Base-by-base conservation (phyloP, 2,329 filamentous ascomycete genomes). In the Helotiales sp. region DNA sequence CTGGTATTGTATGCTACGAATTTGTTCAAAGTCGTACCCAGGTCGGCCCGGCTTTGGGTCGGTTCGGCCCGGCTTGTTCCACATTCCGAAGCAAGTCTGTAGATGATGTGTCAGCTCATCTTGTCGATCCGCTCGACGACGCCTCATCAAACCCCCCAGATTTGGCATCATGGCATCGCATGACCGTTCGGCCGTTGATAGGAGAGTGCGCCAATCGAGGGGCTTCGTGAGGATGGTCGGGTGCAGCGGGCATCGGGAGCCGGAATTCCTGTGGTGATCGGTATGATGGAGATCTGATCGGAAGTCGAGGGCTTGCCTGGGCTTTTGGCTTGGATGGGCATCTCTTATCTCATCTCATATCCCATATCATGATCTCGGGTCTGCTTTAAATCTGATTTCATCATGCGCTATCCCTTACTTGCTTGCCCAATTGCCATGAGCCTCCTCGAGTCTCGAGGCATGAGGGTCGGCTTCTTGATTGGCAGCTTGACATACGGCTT, bases 41-140 rank as follows among this genome's bases (percentile, higher is more conserved):
- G 13, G 8, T 24, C 54, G 32, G 32, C 54, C 20, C 30, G 11
- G 54, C 54, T 40, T 24, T 22, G n/a, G n/a, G 30, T 57, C 20
- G 32, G 30, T 17, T 57, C 54, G 54, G 54, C 8, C 28, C 52
- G 52, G 50, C 17, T 8, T 55, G 13, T 37, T 55, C n/a, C 8
- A 11, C 32, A 24, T 45, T n/a, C n/a, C 17, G 40, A 45, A n/a
- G 6, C 30, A 32, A 37, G 3, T 57, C 17, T 11, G 17, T 22
- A n/a, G 52, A 32, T 54, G 30, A 40, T 57, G 54, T 57, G 32
- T 57, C 54, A 57, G 54, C n/a, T 24, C 20, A 34, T 57, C n/a
- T 37, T 20, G 52, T 37, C 52, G 30, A 34, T 57, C 45, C 30
- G 6, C 30, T 45, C 30, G 13, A 40, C n/a, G 11, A 24, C 20